Evolutionary conservation across 192 early-diverging fungal genomes (phyloP).

Genomic region (Coemansia sp.): DNA sequence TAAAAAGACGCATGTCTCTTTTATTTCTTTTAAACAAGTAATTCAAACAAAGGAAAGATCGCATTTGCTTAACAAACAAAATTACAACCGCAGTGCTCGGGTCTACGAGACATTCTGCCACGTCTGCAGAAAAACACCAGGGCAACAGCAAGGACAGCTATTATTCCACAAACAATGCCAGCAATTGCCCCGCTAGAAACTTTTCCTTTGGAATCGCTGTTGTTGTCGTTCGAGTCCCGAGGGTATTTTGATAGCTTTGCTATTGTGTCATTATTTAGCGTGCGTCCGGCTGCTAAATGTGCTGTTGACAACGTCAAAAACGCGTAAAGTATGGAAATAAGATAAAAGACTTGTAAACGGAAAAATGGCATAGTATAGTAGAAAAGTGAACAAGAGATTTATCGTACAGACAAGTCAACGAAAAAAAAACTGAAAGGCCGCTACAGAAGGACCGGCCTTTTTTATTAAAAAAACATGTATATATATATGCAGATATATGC

Average conservation of each 20-base stretch:
- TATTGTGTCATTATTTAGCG: neutral
- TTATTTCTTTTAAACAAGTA: too few relatives aligned
- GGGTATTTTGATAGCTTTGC: neutral
- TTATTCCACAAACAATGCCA: slow-evolving; percentile 1
- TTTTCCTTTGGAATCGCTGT: neutral
- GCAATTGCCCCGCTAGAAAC: neutral
- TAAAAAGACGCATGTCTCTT: too few relatives aligned
- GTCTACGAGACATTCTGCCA: neutral
- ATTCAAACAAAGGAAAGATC: too few relatives aligned
- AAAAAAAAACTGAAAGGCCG: too few relatives aligned
- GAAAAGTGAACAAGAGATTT: too few relatives aligned
- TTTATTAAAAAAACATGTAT: too few relatives aligned
- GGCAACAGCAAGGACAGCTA: neutral
- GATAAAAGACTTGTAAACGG: neutral
- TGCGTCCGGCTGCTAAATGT: neutral
- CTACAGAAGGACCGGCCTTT: too few relatives aligned
- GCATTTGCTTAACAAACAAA: neutral
- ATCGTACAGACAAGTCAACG: too few relatives aligned
- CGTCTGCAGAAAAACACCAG: neutral
- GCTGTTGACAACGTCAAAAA: neutral
- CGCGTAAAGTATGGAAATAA: neutral
- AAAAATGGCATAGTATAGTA: too few relatives aligned
- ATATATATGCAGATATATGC: too few relatives aligned
- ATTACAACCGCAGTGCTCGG: neutral
- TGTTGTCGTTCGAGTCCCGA: neutral